Base-by-base conservation (phyloP, 2,329 filamentous ascomycete genomes). In the Aspergillus neotritici region DNA sequence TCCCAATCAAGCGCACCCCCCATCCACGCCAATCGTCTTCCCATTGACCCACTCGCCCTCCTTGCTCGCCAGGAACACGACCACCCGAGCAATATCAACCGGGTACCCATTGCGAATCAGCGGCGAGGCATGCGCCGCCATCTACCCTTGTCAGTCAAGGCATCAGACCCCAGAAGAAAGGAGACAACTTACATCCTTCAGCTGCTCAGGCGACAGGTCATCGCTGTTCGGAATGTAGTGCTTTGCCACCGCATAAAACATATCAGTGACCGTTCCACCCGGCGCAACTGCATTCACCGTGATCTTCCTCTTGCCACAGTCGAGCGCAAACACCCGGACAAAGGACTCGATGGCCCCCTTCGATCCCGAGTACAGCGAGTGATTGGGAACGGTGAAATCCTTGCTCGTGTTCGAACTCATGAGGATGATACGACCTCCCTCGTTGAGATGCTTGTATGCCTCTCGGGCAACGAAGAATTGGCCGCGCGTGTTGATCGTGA, bases 291-390 rank as follows among this genome's bases (percentile, higher is more conserved):
- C 79, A 57, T 84, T 84, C 62, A 84, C 80, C 0, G 80, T 83
- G 61, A 84, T 82, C 43, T 79, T 78, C 57, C 80, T 76, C 69
- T 83, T 77, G 41, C 83, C 79, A 52, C 78, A 80, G 70, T 86
- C 82, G 61, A 76, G 82, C 4, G 85, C 82, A 68, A 88, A 84
- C 55, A 78, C 81, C 63, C 85, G 83, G 53, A 85, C 83, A 66
- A 88, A 86, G 9, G 83, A 83, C 67, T 87, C 85, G 48, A 88
- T 82, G 31, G 85, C 80, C 55, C 83, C 85, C 74, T 89, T 89
- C 64, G 75, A 80, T 11, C 80, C 84, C 15, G 84, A 84, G 73
- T 89, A 89, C 37, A 89, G 74, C 11, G 82, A 75, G 63, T 88
- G 84, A 59, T 81, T 79, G 48, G 82, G 81, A 13, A 88, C 82